Conservation (phyloP, 495 filamentous ascomycete species). For the Ascodesmis nigricans region DNA sequence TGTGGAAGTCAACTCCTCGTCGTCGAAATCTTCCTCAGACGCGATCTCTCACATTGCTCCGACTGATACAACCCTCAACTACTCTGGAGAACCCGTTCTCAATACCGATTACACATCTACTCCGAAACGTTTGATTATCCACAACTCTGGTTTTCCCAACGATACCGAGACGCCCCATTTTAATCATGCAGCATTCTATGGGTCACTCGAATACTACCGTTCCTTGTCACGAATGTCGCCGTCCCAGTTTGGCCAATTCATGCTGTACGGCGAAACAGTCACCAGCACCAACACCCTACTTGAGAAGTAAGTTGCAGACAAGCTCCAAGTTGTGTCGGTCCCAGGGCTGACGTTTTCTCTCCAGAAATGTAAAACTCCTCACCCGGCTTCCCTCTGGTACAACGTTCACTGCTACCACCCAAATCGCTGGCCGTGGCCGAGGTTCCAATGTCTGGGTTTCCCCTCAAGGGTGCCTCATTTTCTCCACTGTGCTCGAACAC, state of each 20-base stretch:
- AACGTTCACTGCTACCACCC: constrained; percentile 75
- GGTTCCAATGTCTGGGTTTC: constrained; percentile 91
- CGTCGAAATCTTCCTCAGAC: constrained; percentile 32
- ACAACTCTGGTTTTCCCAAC: constrained; percentile 45
- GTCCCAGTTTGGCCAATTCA: constrained; percentile 45
- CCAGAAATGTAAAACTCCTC: constrained; percentile 56
- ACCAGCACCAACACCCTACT: constrained; percentile 91
- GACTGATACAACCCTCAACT: constrained; percentile 46
- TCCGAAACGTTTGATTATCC: too few relatives aligned
- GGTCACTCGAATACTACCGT: constrained; percentile 43
- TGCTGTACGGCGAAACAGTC: constrained; percentile 80
- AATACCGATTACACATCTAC: too few relatives aligned
- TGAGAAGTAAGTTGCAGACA: constrained; percentile 44
- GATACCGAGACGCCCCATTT: constrained; percentile 82
- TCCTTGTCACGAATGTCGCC: constrained; percentile 31
- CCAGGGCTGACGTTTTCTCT: constrained; percentile 7
- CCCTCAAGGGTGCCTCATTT: constrained; percentile 64
- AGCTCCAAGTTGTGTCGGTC: not conserved
- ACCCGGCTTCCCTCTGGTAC: constrained; percentile 58
- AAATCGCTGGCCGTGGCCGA: constrained; percentile 76
- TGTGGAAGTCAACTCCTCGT: constrained; percentile 40
- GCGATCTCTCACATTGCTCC: too few relatives aligned
- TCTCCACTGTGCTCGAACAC: constrained; percentile 71
- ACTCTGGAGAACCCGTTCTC: too few relatives aligned
- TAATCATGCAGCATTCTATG: constrained; percentile 61